Base-by-base conservation (phyloP, 306 rosid species). In the Lathyrus oleraceus region DNA sequence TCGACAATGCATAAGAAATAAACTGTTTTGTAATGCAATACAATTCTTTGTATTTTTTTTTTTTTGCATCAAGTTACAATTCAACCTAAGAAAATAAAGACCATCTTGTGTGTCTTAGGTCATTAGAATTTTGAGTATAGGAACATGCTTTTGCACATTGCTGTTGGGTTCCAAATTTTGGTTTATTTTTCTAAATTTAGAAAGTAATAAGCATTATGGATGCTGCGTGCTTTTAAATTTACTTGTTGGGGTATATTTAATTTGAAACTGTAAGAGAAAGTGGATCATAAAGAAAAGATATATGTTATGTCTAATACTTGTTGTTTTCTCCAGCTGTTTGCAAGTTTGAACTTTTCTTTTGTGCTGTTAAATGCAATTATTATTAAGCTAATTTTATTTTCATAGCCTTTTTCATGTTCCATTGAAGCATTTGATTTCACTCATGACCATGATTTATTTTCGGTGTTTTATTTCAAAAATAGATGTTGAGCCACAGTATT, bases 401-500 rank as follows among this genome's bases (percentile, higher is more conserved):
- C 6, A 35, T 15, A 30, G 10, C 27, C 39, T 13, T 36, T 7
- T 20, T 43, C 28, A 28, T 28, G 66, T 49, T 61, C 17, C 27
- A 25, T n/a, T 38, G 14, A 54, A n/a, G 21, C 69, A 35, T 71
- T 63, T 65, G 23, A 72, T 57, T 80, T 32, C 66, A 61, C 65
- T 81, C 84, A n/a, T 4, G 23, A 49, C 48, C 68, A 57, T 75
- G 36, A 38, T 61, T 71, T 58, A 68, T 16, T 40, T 62, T 81
- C 75, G 70, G 36, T 42, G 51, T 54, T 76, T 61, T 44, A 45
- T 84, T 84, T 83, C 13, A 44, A 80, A 82, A 57, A 71, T 85
- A 95, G 99, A 91, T 59, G 99, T 95, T 65, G 99, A 95, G 88
- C 79, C 96, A 51, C 89, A 87, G 65, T 95, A 95, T 71, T 75